Evolutionary conservation across 352 stramenopile species (phyloP).

Genomic region (Peronosclerospora sorghi): DNA sequence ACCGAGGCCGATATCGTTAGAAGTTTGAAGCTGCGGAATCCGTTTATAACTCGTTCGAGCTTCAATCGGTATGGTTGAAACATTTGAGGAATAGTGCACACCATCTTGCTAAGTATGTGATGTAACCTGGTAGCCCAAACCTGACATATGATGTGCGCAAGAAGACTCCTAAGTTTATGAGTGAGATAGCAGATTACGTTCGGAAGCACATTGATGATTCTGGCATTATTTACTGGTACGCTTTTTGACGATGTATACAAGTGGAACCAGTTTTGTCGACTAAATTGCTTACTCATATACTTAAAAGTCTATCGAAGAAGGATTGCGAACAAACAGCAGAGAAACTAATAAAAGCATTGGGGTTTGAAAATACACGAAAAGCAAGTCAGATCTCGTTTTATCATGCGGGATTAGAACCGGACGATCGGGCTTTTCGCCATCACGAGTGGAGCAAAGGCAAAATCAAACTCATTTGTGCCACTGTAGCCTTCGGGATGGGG

Average conservation of each 20-base stretch:
- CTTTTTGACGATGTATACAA: neutral
- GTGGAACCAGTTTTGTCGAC: neutral
- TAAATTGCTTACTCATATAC: neutral
- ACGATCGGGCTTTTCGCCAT: constrained; percentile 66
- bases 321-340: constrained; percentile 77
- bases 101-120: constrained; percentile 4
- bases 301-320: constrained; percentile 74
- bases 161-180: constrained; percentile 73
- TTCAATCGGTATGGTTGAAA: constrained; percentile 59
- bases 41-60: constrained; percentile 73
- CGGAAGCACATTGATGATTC: constrained; percentile 76
- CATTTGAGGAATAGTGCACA: neutral
- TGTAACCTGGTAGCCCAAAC: constrained; percentile 41
- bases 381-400: constrained; percentile 75
- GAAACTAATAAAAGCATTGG: constrained; percentile 69
- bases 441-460: constrained; percentile 85
- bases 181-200: constrained; percentile 69
- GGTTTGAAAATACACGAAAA: constrained; percentile 59
- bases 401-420: constrained; percentile 63
- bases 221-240: constrained; percentile 85
- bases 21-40: constrained; percentile 60
- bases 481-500: constrained; percentile 82
- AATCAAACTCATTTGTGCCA: constrained; percentile 85
- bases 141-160: constrained; percentile 78
- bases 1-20: constrained; percentile 76